Evolutionary conservation across 2,329 filamentous ascomycete genomes (phyloP).

Genomic region (Penicillium sclerotiorum): DNA sequence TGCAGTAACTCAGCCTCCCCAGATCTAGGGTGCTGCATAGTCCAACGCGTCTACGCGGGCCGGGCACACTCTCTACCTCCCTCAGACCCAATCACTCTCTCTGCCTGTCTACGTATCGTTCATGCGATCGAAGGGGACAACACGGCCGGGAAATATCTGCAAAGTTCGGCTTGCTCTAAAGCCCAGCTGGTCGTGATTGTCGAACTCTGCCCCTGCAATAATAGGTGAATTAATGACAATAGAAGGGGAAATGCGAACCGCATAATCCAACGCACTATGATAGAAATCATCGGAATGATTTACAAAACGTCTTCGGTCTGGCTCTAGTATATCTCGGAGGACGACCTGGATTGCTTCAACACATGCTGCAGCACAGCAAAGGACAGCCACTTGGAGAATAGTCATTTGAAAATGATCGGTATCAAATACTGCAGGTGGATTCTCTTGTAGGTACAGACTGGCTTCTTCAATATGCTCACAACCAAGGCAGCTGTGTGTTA

Average conservation of each 20-base stretch:
- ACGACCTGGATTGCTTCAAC: not conserved
- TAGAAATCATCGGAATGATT: not conserved
- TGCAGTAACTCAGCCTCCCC: not conserved
- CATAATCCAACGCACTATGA: not conserved
- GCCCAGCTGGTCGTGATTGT: too few relatives aligned
- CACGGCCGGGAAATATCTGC: not conserved
- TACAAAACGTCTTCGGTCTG: not conserved
- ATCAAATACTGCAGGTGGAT: not conserved
- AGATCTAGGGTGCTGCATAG: not conserved
- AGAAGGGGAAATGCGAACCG: not conserved
- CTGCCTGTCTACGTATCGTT: not conserved
- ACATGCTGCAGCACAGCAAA: not conserved
- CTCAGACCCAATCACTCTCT: not conserved
- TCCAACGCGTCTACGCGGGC: not conserved
- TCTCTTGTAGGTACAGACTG: not conserved
- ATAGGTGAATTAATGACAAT: too few relatives aligned
- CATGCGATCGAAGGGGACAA: not conserved
- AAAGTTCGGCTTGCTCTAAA: not conserved
- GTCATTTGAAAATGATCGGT: not conserved
- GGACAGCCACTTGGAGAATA: not conserved
- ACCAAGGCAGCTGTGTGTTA: not conserved
- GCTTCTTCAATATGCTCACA: not conserved
- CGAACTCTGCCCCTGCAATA: too few relatives aligned
- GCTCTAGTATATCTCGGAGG: not conserved
- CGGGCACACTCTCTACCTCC: not conserved